Evolutionary conservation across 176 grass and related monocot genomes (phyloP).

Genomic region (Juncus effusus): DNA sequence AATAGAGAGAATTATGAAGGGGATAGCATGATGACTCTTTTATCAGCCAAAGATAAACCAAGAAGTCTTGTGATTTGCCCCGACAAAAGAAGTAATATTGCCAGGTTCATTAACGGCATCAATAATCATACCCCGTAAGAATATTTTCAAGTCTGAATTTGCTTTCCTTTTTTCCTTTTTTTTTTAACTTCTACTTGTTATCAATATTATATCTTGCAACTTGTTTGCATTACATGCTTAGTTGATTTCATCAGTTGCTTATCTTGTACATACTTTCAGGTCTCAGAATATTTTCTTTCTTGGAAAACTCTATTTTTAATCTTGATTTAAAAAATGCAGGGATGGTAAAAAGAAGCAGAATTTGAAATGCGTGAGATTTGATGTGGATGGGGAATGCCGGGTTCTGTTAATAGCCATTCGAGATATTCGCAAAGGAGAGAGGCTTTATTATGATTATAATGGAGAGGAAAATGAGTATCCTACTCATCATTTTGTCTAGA

Average conservation of each 20-base stretch:
- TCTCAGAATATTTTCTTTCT: too few relatives aligned
- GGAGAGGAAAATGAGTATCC: slow-evolving; percentile 87
- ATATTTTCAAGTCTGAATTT: background rate
- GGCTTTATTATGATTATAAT: slow-evolving; percentile 96
- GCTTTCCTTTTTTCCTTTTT: background rate
- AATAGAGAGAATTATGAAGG: slow-evolving; percentile 64
- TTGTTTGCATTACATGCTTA: too few relatives aligned
- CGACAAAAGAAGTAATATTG: slow-evolving; percentile 82
- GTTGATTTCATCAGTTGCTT: too few relatives aligned
- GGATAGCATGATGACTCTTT: slow-evolving; percentile 96
- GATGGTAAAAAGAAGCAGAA: slow-evolving; percentile 99
- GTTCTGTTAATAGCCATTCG: slow-evolving; percentile 73
- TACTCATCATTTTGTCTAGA: slow-evolving; percentile 94
- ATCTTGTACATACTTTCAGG: too few relatives aligned
- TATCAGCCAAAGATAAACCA: slow-evolving; percentile 41
- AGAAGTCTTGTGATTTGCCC: slow-evolving; percentile 91
- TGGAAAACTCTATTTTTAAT: background rate
- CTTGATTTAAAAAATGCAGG: slow-evolving; percentile 30
- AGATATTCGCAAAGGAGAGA: slow-evolving; percentile 82
- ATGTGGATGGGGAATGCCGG: slow-evolving; percentile 58
- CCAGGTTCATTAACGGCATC: slow-evolving; percentile 90
- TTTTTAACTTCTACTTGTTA: slow-evolving; percentile 6
- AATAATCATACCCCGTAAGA: slow-evolving; percentile 74
- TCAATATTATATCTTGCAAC: background rate
- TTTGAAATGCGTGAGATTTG: slow-evolving; percentile 78